These are phyloP conservation scores for Monilinia laxa DNA, from an alignment of 2,329 filamentous ascomycete species.

Conservation along the genomic window DNA sequence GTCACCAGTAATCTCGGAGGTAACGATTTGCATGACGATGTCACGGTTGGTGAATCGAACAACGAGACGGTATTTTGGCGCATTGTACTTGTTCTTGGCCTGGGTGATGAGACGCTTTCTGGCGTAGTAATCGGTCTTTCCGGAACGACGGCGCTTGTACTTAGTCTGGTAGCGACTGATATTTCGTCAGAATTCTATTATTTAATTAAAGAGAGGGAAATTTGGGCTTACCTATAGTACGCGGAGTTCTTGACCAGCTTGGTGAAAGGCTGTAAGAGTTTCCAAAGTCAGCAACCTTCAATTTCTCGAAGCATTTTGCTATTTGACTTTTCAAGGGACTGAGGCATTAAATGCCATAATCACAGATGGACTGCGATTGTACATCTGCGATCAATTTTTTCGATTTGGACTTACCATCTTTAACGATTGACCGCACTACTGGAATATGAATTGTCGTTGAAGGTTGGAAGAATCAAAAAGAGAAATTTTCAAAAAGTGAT, in stretches of 20 bases:
- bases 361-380: constrained; percentile 23
- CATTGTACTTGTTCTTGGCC: constrained; percentile 99
- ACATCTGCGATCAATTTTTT: constrained; percentile 8
- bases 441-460: constrained; percentile 46
- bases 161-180: constrained; percentile 97
- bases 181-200: constrained; percentile 29
- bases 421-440: constrained; percentile 46
- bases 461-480: constrained; percentile 24
- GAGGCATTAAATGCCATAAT: constrained; percentile 27
- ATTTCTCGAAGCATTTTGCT: constrained; percentile 94
- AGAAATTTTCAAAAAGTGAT: constrained; percentile 20
- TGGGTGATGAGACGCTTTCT: constrained; percentile 99
- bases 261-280: constrained; percentile 72
- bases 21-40: constrained; percentile 97
- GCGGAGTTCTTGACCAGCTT: constrained; percentile 97
- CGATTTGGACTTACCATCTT: constrained; percentile 66
- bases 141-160: constrained; percentile 94
- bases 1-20: constrained; percentile 94
- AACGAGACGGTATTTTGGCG: constrained; percentile 99
- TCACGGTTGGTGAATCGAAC: constrained; percentile 99
- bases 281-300: constrained; percentile 99
- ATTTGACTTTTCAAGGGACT: constrained; percentile 53
- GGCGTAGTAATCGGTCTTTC: constrained; percentile 99
- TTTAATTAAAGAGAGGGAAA: constrained; percentile 33
- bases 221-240: constrained; percentile 85